A percentile compares a stretch with the other conserved stretches of the same genome.
Conservation (phyloP, 768 basidiomycete genomes). For the Mrakia blollopis region DNA sequence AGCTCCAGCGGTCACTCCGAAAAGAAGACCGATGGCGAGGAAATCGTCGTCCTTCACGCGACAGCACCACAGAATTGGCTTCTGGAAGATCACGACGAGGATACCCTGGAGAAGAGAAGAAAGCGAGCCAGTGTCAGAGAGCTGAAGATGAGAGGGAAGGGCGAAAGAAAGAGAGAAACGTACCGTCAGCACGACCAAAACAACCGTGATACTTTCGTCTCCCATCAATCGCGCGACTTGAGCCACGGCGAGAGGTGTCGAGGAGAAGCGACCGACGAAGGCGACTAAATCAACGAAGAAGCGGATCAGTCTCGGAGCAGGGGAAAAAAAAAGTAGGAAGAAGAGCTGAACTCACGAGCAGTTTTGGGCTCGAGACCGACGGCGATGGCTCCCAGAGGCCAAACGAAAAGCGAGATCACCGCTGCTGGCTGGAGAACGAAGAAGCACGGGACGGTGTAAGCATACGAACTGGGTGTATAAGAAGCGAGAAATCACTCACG, state of each 20-base stretch:
- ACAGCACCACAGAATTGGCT: not conserved
- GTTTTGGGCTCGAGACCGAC: not conserved
- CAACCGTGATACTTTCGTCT: slow-evolving; percentile 8
- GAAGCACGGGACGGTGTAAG: not conserved
- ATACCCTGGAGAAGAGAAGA: not conserved
- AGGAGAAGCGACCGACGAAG: slow-evolving; percentile 27
- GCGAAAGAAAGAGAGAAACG: not conserved
- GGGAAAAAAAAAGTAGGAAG: not conserved
- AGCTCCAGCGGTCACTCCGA: slow-evolving; percentile 22
- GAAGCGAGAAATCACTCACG: not conserved
- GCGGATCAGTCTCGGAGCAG: not conserved
- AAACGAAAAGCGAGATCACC: slow-evolving; percentile 18
- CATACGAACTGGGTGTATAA: too few species aligned
- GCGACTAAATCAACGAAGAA: not conserved
- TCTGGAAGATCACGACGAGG: slow-evolving; percentile 18
- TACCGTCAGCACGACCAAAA: slow-evolving; percentile 20
- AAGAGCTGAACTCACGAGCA: not conserved
- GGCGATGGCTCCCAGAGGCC: slow-evolving; percentile 23
- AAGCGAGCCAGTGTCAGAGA: not conserved
- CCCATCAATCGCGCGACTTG: slow-evolving; percentile 19
- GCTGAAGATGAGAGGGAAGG: not conserved
- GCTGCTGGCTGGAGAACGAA: slow-evolving; percentile 12
- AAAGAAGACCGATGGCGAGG: slow-evolving; percentile 17
- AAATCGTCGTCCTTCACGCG: slow-evolving; percentile 12
- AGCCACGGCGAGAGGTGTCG: slow-evolving; percentile 21